Conservation (phyloP, 768 basidiomycete genomes). For the Suillus hirtellus region DNA sequence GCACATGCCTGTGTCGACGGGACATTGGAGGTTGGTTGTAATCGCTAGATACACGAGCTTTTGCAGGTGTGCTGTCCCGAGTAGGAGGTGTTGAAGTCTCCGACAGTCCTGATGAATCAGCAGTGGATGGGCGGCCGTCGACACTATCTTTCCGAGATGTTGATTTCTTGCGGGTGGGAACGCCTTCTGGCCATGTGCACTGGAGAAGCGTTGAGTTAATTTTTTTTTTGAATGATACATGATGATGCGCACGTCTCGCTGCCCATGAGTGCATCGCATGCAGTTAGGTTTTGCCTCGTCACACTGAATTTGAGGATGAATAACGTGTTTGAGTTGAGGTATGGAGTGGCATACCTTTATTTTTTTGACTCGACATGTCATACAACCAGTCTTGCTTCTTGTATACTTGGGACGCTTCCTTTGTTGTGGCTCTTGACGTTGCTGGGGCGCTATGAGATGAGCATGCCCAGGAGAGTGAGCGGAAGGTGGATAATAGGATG, state of each 20-base stretch:
- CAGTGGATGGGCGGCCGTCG: conserved; percentile 70
- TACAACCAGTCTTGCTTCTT: conserved; percentile 90
- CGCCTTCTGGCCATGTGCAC: conserved; percentile 86
- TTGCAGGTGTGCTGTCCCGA: conserved; percentile 62
- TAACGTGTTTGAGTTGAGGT: conserved; percentile 1
- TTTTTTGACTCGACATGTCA: conserved; percentile 93
- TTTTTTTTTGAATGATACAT: conserved; percentile 9
- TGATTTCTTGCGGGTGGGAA: conserved; percentile 71
- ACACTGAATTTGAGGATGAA: conserved; percentile 50
- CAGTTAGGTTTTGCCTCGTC: conserved; percentile 90
- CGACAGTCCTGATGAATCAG: conserved; percentile 72
- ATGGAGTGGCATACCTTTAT: conserved; percentile 67
- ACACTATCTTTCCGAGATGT: conserved; percentile 54
- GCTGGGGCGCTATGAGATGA: conserved; percentile 50
- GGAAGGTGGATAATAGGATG: conserved; percentile 39
- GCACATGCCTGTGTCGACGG: conserved; percentile 42
- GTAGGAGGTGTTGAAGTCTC: conserved; percentile 74
- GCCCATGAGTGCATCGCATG: conserved; percentile 82
- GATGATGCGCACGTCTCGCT: conserved; percentile 63
- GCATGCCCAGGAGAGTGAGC: conserved; percentile 34
- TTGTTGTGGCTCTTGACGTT: conserved; percentile 51
- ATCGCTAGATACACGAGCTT: conserved; percentile 45
- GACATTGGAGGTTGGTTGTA: conserved; percentile 38
- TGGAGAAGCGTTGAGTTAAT: conserved; percentile 28
- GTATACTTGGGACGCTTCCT: conserved; percentile 92